Conservation (phyloP, 768 basidiomycete genomes). For the Tylopilus plumbeoviolaceoides region DNA sequence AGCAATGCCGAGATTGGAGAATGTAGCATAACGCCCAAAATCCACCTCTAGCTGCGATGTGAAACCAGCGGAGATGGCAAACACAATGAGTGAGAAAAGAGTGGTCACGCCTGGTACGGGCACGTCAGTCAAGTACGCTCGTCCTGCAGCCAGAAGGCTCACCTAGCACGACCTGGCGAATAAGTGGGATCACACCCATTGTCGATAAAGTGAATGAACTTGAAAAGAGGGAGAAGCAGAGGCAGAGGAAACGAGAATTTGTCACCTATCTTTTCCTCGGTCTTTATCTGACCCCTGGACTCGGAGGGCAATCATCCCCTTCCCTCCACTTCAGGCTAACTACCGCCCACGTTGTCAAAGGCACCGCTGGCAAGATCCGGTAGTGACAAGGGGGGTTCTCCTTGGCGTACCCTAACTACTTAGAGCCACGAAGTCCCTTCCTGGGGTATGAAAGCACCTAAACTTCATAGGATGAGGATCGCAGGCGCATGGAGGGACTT, state of each 20-base stretch:
- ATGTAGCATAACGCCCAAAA: conserved; percentile 14
- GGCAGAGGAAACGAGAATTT: neutral
- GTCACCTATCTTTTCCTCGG: neutral
- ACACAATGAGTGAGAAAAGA: conserved; percentile 29
- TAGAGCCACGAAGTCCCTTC: neutral
- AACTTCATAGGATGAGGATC: neutral
- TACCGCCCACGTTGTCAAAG: neutral
- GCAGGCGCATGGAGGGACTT: too few relatives aligned
- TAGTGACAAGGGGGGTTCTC: neutral
- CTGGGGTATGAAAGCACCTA: neutral
- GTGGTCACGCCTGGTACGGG: conserved; percentile 9
- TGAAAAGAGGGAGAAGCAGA: neutral
- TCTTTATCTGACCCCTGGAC: conserved; percentile 7
- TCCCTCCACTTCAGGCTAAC: neutral
- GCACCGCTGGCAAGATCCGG: neutral
- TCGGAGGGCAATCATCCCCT: neutral
- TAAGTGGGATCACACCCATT: conserved; percentile 11
- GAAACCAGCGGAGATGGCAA: conserved; percentile 29
- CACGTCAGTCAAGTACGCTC: conserved; percentile 1
- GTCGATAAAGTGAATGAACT: neutral
- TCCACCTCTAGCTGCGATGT: conserved; percentile 17
- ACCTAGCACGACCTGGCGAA: conserved; percentile 24
- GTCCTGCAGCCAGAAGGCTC: neutral
- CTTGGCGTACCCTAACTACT: neutral
- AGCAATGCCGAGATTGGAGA: conserved; percentile 28